Evolutionary conservation across 2,329 filamentous ascomycete genomes (phyloP), one percentile per base, ranked within the genome.

Genomic region (Trichoderma gracile): DNA sequence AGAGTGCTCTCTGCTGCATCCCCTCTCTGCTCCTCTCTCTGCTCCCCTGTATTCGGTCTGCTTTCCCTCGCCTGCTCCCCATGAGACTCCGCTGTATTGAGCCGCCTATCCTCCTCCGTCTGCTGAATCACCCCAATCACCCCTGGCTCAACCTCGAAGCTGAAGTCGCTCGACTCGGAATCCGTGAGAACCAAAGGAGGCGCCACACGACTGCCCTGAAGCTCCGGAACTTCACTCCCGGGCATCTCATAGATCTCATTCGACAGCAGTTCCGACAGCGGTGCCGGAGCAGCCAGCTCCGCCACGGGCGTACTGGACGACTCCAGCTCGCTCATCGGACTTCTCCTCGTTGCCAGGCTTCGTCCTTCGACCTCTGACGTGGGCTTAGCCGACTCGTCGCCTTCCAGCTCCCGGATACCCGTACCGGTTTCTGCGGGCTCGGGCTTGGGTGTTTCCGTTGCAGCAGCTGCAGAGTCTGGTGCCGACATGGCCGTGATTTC

Each of bases 181-280:
- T 54, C 49, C 3, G 49, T 53, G 6, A 62, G 49, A 2, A 62
- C 8, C 59, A 62, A 54, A 2, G 30, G 38, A 3, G 59, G 49
- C 14, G 59, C 59, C 21, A 49, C 43, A 12, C 45, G 45, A 5
- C 61, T 64, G 27, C 63, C 63, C n/a, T 53, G 47, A 2, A 65
- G 56, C 52, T 66, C 65, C 17, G 65, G 62, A 14, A 66, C 65
- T 15, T 66, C 65, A 19, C 65, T 66, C 12, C 65, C 65, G 8
- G 61, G 65, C 65, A 66, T 66, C 23, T 66, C 65, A 27, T 46
- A 65, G 30, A 66, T 65, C 21, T 66, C 61, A 14, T 38, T 65
- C 4, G 61, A 64, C 17, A 66, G 21, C 1, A 66, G 30, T n/a
- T 66, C 65, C 14, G 65, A 50, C n/a, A 65, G 38, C 42, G 62